Evolutionary conservation across 139 green algal genomes (phyloP).

Genomic region (Yamagishiella unicocca): DNA sequence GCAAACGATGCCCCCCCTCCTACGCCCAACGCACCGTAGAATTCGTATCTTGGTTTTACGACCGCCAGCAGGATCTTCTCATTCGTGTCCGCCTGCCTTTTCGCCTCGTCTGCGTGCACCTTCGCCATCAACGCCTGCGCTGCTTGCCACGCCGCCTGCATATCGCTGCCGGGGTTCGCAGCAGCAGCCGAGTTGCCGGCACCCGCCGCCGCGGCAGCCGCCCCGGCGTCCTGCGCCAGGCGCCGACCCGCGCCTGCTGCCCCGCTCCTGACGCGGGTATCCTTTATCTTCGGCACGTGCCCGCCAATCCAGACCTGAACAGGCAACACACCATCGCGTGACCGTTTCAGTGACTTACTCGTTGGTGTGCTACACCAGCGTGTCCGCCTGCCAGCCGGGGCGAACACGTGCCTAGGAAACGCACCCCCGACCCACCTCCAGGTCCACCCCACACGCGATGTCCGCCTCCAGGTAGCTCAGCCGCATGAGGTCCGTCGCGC

Average conservation of each 20-base stretch:
- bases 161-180: background rate
- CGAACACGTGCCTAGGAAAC: too few species aligned
- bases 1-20: too few species aligned
- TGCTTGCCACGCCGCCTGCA: background rate
- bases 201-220: background rate
- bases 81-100: background rate
- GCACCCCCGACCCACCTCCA: background rate
- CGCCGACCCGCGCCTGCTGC: background rate
- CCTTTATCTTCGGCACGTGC: background rate
- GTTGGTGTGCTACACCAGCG: too few species aligned
- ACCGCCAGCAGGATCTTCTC: background rate
- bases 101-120: background rate
- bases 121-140: background rate
- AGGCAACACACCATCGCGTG: too few species aligned
- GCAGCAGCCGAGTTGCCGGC: background rate
- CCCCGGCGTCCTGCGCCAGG: background rate
- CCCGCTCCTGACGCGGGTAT: background rate
- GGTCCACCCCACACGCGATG: slow-evolving; percentile 13
- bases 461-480: slow-evolving; percentile 21
- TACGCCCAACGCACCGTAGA: slow-evolving; percentile 20
- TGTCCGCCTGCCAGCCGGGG: too few species aligned
- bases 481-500: slow-evolving; percentile 4
- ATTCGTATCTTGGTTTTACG: slow-evolving; percentile 21
- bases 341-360: too few species aligned
- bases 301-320: slow-evolving; percentile 35